These are phyloP conservation scores for Nicotiana tomentosiformis DNA, from an alignment of 257 asterid species.

Conservation along the genomic window DNA sequence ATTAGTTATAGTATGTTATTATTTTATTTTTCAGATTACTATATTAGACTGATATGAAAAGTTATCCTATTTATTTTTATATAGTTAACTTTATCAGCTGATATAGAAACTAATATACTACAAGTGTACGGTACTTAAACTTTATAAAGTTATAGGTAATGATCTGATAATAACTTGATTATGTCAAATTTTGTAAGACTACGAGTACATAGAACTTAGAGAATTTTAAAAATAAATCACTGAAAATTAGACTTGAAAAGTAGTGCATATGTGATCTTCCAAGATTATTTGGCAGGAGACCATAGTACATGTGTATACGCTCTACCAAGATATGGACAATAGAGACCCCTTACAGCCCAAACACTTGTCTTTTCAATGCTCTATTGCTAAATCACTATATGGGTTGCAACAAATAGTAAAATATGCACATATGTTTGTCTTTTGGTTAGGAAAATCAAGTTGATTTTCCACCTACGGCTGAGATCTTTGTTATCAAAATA, in stretches of 20 bases:
- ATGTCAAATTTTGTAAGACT: too few species aligned
- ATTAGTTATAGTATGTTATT: neutral
- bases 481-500: neutral
- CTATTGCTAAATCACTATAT: neutral
- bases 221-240: conserved; percentile 7
- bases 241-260: conserved; percentile 3
- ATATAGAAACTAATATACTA: too few species aligned
- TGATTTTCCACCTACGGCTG: neutral
- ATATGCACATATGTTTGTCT: neutral
- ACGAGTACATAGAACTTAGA: neutral
- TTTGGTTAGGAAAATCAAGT: neutral
- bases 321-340: neutral
- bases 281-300: neutral
- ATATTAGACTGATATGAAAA: too few species aligned
- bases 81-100: too few species aligned
- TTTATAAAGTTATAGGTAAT: too few species aligned
- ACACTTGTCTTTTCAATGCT: conserved; percentile 29
- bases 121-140: too few species aligned
- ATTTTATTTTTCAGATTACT: too few species aligned
- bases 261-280: neutral
- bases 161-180: too few species aligned
- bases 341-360: conserved; percentile 14
- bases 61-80: too few species aligned
- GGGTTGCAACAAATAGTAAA: neutral
- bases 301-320: conserved; percentile 28